Evolutionary conservation across 768 basidiomycete genomes (phyloP).

Genomic region (Termitomyces titanicus): DNA sequence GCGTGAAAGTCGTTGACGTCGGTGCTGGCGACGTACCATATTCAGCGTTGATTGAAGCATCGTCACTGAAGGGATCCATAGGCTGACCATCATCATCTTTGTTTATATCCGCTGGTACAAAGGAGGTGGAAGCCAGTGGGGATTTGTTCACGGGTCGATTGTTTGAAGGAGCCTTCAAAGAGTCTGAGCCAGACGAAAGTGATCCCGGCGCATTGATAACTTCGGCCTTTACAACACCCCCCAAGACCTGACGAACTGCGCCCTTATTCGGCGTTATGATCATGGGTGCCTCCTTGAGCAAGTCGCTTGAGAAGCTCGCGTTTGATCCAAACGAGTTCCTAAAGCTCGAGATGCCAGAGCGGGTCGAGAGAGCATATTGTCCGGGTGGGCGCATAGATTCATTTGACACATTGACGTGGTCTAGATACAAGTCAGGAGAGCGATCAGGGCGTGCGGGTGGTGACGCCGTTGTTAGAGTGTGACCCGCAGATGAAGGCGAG

Average conservation of each 20-base stretch:
- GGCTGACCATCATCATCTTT: constrained; percentile 56
- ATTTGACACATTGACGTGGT: constrained; percentile 58
- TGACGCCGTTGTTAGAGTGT: constrained; percentile 33
- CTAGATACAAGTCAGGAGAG: constrained; percentile 57
- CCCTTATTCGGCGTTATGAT: constrained; percentile 71
- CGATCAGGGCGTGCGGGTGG: constrained; percentile 53
- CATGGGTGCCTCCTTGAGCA: constrained; percentile 77
- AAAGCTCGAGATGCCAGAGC: constrained; percentile 50
- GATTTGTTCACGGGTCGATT: constrained; percentile 51
- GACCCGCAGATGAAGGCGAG: constrained; percentile 23
- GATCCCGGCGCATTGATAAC: constrained; percentile 61
- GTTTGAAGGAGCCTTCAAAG: constrained; percentile 36
- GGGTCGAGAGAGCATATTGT: constrained; percentile 43
- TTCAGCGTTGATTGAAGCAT: constrained; percentile 34
- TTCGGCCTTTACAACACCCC: constrained; percentile 76
- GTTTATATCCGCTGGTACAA: constrained; percentile 64
- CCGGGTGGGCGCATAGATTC: constrained; percentile 40
- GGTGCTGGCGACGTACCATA: constrained; percentile 35
- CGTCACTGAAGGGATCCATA: constrained; percentile 65
- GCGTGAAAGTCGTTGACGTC: constrained; percentile 38
- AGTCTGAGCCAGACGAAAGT: constrained; percentile 33
- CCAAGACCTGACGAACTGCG: constrained; percentile 66
- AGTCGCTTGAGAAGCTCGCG: constrained; percentile 73
- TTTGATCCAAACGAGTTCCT: constrained; percentile 71
- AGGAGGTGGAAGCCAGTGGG: constrained; percentile 67